Base-by-base conservation (phyloP, 2,329 filamentous ascomycete species). In the Colletotrichum liaoningense region DNA sequence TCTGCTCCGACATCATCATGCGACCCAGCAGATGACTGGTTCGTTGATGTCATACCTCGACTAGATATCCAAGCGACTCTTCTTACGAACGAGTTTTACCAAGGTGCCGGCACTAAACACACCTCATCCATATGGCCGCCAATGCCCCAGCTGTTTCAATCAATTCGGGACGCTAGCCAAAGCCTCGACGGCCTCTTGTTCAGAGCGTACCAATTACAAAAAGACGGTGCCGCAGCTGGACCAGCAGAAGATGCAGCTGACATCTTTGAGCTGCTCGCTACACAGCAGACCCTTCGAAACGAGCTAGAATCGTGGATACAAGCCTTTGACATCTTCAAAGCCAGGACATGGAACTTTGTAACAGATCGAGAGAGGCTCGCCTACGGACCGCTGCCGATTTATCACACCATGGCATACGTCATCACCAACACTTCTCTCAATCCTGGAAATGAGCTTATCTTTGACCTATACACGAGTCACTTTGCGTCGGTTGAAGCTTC, bases 351-450 rank as follows among this genome's bases (percentile, higher is more conserved):
- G 3, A 63, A 63, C 19, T 64, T 76, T 1, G 71, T 76, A 22
- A 71, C 78, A 2, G 73, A 71, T n/a, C 75, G 69, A 7, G 73
- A 76, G 22, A 62, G 30, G 24, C 16, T 62, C 6, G 62, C 38
- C 7, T 57, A 42, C 24, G 33, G 35, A 9, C 71, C 87, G 0
- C 76, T 88, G 0, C 73, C 66, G 4, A 69, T 81, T 3, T 85
- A 87, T 69, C 80, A 87, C 75, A 80, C 77, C 63, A 82, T 88
- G 83, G 81, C 82, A 0, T 78, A 74, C 5, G 84, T 89, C 68
- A 86, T 88, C 81, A 78, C 78, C 14, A 77, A 80, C 5, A 82
- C 81, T 0, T 83, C 80, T 60, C 77, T 85, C 0, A 73, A 72
- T 1, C 71, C 74, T 3, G 57, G 63, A 8, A 77, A 82, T 57